Evolutionary conservation across 1,284 basidiomycete species (phyloP), one percentile per base, ranked within the genome.

Genomic region (Uromyces viciae-fabae): DNA sequence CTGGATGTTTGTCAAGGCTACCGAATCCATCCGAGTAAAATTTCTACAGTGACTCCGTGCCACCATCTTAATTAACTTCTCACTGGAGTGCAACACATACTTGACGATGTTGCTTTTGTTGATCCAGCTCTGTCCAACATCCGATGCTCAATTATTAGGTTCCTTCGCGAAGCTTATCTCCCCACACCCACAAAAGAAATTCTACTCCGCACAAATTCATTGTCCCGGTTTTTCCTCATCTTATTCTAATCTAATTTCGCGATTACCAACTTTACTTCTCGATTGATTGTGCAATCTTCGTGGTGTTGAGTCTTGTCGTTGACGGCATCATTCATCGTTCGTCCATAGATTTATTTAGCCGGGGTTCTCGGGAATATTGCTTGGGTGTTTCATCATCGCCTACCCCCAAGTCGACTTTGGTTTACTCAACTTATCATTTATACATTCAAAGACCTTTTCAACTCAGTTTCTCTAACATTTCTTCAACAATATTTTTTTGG

Each of bases 1-100:
- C 25, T 43, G 43, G 40, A 69, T 28, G 62, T 43, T 69, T 43
- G 66, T 25, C 66, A 69, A 69, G 66, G 66, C n/a, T 69, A 69
- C 66, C 66, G 66, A 69, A 3, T 19, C 25, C 66, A n/a, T n/a
- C 14, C 62, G 33, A 46, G 49, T 19, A 62, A 15, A 31, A 43
- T 31, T 28, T n/a, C 28, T 69, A 43, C 66, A 43, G 42, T 46
- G 66, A 43, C 42, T 43, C 42, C 33, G 22, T 42, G 40, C 17
- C 9, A n/a, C 28, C 19, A 46, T n/a, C 62, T n/a, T 43, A 28
- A 28, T 17, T 4, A n/a, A 22, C 7, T 25, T 36, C 28, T 69
- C 66, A 43, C 43, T 69, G 66, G 49, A 69, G 49, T 69, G 42
- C 40, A 69, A 43, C 42, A 25, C 2, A 40, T 46, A 43, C 28